Conservation (phyloP, 805 yeast genomes). For the Nakazawaea ishiwadae region DNA sequence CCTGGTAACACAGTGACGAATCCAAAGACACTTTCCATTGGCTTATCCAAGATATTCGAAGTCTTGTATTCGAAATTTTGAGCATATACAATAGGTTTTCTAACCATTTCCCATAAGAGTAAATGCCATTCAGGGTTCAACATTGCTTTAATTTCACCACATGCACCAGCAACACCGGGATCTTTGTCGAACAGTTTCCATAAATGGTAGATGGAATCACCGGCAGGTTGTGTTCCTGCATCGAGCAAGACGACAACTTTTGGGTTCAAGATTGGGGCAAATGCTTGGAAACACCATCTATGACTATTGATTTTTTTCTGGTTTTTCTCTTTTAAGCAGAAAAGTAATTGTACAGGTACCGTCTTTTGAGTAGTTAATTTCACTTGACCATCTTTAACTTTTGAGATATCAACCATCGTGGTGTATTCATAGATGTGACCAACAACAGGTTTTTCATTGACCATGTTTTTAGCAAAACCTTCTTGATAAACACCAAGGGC, state of each 20-base stretch:
- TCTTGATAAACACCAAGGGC: slow-evolving; percentile 92
- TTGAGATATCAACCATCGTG: slow-evolving; percentile 80
- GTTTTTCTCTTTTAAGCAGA: slow-evolving; percentile 87
- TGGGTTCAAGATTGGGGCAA: slow-evolving; percentile 79
- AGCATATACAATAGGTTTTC: slow-evolving; percentile 82
- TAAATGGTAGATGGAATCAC: slow-evolving; percentile 77
- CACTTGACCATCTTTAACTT: slow-evolving; percentile 56
- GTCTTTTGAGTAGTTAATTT: slow-evolving; percentile 61
- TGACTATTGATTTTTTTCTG: slow-evolving; percentile 91
- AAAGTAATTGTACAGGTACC: slow-evolving; percentile 82
- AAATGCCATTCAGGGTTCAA: slow-evolving; percentile 48
- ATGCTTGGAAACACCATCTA: slow-evolving; percentile 94
- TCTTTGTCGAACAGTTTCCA: slow-evolving; percentile 83
- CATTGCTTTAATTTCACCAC: slow-evolving; percentile 93
- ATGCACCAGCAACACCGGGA: slow-evolving; percentile 90
- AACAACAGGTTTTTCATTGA: slow-evolving; percentile 74
- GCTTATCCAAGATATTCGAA: slow-evolving; percentile 92
- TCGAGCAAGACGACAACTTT: slow-evolving; percentile 80
- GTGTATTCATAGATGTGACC: slow-evolving; percentile 94
- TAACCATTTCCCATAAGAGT: slow-evolving; percentile 7
- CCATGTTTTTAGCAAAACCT: slow-evolving; percentile 89
- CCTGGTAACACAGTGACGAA: slow-evolving; percentile 94
- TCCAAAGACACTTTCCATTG: slow-evolving; percentile 93
- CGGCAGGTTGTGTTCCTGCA: slow-evolving; percentile 91
- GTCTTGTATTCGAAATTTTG: slow-evolving; percentile 97